Evolutionary conservation across 805 yeast species (phyloP).

Genomic region (Candida hispaniensis): DNA sequence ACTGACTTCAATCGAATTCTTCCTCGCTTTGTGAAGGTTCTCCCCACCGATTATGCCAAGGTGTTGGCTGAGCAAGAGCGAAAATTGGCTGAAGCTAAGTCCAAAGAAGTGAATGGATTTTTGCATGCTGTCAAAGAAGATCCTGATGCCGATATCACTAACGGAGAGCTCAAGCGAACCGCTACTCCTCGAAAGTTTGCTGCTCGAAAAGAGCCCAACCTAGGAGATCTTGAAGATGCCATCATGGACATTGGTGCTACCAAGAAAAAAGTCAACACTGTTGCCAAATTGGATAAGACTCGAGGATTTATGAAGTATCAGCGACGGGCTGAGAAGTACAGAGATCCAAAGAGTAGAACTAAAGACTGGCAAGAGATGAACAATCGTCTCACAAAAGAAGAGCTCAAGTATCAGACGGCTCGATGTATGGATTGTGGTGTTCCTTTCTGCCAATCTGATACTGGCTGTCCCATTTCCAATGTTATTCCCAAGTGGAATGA

Average conservation of each 20-base stretch:
- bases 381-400: constrained; percentile 69
- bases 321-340: constrained; percentile 77
- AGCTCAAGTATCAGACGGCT: constrained; percentile 83
- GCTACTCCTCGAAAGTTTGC: constrained; percentile 31
- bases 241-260: constrained; percentile 58
- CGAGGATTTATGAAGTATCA: constrained; percentile 91
- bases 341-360: constrained; percentile 64
- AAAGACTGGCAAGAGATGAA: constrained; percentile 91
- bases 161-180: constrained; percentile 62
- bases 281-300: constrained; percentile 59
- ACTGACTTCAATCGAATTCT: constrained; percentile 79
- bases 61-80: constrained; percentile 72
- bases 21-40: constrained; percentile 83
- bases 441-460: constrained; percentile 96
- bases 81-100: constrained; percentile 51
- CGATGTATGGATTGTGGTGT: constrained; percentile 99
- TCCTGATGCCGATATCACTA: constrained; percentile 76
- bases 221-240: constrained; percentile 83
- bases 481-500: constrained; percentile 98
- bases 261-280: constrained; percentile 48
- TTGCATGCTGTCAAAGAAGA: constrained; percentile 63
- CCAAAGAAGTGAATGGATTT: constrained; percentile 54
- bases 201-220: constrained; percentile 56
- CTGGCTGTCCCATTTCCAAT: constrained; percentile 96
- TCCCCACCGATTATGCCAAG: constrained; percentile 83